Percentiles rank a stretch among this genome's conserved stretches.
Evolutionary conservation across 345 rosid genomes (phyloP).

Genomic region (Rhodamnia rubescens): DNA sequence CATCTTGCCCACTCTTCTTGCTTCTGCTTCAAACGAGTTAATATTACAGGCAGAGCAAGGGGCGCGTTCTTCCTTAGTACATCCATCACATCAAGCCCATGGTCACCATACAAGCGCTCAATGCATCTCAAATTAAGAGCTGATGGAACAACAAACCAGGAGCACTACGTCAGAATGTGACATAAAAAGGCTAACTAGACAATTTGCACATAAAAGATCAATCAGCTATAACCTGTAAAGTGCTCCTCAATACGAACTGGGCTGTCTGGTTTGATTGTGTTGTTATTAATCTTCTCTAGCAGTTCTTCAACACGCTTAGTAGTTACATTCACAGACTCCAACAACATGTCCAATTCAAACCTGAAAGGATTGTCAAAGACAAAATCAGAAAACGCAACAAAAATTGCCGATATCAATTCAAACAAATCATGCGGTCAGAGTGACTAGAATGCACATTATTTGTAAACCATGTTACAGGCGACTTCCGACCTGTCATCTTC

Average conservation of each 20-base stretch:
- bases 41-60: slow-evolving; percentile 82
- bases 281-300: slow-evolving; percentile 56
- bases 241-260: slow-evolving; percentile 64
- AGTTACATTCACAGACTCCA: slow-evolving; percentile 84
- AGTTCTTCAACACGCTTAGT: slow-evolving; percentile 80
- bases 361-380: slow-evolving; percentile 22
- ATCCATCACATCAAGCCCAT: slow-evolving; percentile 95
- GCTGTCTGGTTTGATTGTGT: slow-evolving; percentile 42
- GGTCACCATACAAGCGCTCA: slow-evolving; percentile 93
- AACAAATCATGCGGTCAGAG: background rate
- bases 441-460: background rate
- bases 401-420: background rate
- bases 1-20: slow-evolving; percentile 96
- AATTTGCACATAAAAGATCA: background rate
- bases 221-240: slow-evolving; percentile 52
- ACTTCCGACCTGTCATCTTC: slow-evolving; percentile 90
- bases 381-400: background rate
- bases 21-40: slow-evolving; percentile 94
- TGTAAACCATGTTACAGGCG: background rate
- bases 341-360: slow-evolving; percentile 95
- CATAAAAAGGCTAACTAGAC: background rate
- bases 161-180: background rate
- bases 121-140: slow-evolving; percentile 89
- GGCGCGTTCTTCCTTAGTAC: slow-evolving; percentile 71
- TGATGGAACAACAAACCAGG: slow-evolving; percentile 18